These are phyloP conservation scores for Pseudogymnoascus sp. DNA, from an alignment of 2,329 filamentous ascomycete species.

Conservation along the genomic window DNA sequence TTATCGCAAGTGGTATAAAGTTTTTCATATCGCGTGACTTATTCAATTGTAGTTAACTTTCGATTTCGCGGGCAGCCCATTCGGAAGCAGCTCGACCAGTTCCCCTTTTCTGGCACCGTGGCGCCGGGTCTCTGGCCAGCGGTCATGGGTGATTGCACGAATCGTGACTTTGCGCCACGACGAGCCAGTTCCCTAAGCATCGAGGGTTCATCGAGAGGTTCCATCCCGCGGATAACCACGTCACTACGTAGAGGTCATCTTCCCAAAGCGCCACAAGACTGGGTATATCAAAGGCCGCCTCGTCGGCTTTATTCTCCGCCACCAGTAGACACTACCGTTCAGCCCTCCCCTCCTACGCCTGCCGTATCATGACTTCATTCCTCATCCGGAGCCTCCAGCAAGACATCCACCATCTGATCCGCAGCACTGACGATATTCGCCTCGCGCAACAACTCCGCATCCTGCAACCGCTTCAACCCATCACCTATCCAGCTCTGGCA, in stretches of 20 bases:
- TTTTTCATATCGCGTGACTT: background rate
- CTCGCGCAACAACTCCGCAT: background rate
- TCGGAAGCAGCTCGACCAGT: constrained; percentile 15
- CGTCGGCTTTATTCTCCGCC: background rate
- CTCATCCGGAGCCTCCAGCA: constrained; percentile 10
- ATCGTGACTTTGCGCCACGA: background rate
- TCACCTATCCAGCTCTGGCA: constrained; percentile 12
- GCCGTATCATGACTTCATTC: constrained; percentile 2
- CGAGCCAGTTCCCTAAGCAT: background rate
- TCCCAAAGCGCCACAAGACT: background rate
- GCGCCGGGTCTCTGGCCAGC: constrained; percentile 24
- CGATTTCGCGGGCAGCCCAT: constrained; percentile 13
- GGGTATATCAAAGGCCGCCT: constrained; percentile 8
- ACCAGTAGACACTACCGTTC: background rate
- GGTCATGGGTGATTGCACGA: constrained; percentile 16
- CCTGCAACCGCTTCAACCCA: background rate
- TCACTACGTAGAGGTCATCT: constrained; percentile 7
- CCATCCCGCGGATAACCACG: background rate
- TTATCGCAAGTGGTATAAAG: background rate
- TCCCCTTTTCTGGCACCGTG: constrained; percentile 9
- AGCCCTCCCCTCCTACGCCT: background rate
- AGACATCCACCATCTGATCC: constrained; percentile 9
- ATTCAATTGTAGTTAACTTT: background rate
- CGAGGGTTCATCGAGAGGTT: background rate
- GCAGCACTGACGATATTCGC: background rate